Evolutionary conservation across 2,329 filamentous ascomycete species (phyloP), one percentile per base, ranked within the genome.

Genomic region (Rosellinia necatrix): DNA sequence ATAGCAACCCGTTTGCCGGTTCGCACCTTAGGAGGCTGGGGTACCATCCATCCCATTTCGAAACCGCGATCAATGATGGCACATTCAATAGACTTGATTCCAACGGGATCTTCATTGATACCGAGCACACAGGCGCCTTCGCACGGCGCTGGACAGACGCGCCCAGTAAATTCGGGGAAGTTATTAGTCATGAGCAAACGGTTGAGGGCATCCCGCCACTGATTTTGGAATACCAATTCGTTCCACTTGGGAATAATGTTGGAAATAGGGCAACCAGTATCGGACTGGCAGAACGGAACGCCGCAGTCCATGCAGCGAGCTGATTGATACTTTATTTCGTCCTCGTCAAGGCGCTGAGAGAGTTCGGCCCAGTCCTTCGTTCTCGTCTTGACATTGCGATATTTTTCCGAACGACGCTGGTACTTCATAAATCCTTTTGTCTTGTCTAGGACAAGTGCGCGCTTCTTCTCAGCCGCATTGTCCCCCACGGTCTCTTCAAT

Each of bases 241-340:
- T 96, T 96, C 91, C 91, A 96, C 67, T 97, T 97, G 54, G 93
- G 93, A 68, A 97, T 97, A 70, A 97, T 96, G 78, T 97, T 97
- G 65, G 88, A 92, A 73, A 97, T 97, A 1, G 93, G 93, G 72
- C 93, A 97, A 44, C 93, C 93, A 62, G 90, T 92, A 66, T 97
- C 93, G 17, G 92, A 96, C 75, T 97, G 93, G 68, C 93, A 97
- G 83, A 97, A 97, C 1, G 93, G 93, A 59, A 97, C 92, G 84
- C 93, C 93, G 60, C 93, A 97, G 77, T 97, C 93, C 93, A 97
- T 97, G 80, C 93, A 97, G 63, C 93, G 90, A 59, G 93, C 93
- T 42, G 92, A 89, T 76, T 97, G 93, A 71, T 96, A 97, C 79
- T 97, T 97, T 63, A 97, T 85, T 77, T 96, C 92, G 66, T 97